phyloP scores from a whole-genome alignment of 164 flowering plant species.

The Hamamelis virginiana region DNA sequence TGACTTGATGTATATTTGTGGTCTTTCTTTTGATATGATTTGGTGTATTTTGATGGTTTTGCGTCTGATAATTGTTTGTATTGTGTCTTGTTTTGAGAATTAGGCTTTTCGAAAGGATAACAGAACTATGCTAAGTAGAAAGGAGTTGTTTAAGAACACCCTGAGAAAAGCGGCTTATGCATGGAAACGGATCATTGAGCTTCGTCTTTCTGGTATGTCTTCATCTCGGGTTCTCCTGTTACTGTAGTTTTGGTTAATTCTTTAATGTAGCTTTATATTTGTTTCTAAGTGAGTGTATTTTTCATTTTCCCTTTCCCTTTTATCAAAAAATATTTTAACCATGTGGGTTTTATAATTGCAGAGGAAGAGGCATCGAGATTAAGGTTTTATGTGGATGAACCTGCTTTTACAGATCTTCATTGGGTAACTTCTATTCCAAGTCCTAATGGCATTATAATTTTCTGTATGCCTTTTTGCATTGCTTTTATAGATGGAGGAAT shows the following conservation, averaged over 20 bases:
- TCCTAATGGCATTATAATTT: background rate
- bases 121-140: constrained; percentile 61
- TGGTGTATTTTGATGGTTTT: background rate
- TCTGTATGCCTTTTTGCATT: no score
- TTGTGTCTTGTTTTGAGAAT: background rate
- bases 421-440: constrained; percentile 55
- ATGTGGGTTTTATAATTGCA: constrained; percentile 32
- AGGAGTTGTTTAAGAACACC: constrained; percentile 88
- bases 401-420: constrained; percentile 92
- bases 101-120: constrained; percentile 78
- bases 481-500: no score
- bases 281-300: background rate
- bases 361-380: constrained; percentile 81
- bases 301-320: background rate
- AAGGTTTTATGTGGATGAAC: constrained; percentile 78
- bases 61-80: background rate
- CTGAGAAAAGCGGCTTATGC: constrained; percentile 83
- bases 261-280: background rate
- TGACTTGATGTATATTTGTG: no score
- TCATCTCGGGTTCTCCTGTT: background rate
- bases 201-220: constrained; percentile 70
- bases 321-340: no score
- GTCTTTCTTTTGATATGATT: background rate
- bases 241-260: background rate
- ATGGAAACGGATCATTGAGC: constrained; percentile 82